phyloP scores from a whole-genome alignment of 2,329 filamentous ascomycete species.

The Exophiala alcalophila region DNA sequence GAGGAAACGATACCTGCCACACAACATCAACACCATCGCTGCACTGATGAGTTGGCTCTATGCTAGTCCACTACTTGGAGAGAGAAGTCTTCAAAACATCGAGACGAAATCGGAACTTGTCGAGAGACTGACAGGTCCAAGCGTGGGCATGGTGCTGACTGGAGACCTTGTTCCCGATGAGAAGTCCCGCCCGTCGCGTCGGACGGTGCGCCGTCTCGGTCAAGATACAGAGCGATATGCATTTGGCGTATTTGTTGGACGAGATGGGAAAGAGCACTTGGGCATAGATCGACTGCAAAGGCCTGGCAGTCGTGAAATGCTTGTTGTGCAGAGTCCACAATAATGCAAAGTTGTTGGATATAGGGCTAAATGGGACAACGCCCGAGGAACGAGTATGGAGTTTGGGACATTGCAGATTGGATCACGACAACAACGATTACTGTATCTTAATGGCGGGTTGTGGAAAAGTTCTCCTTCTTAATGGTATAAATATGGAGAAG shows the following conservation, averaged over 20 bases:
- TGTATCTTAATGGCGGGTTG: too few relatives aligned
- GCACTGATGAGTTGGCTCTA: conserved; percentile 76
- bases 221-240: conserved; percentile 46
- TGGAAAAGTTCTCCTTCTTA: too few relatives aligned
- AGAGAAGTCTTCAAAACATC: conserved; percentile 69
- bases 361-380: too few relatives aligned
- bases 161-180: conserved; percentile 33
- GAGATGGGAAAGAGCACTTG: conserved; percentile 59
- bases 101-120: conserved; percentile 66
- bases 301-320: conserved; percentile 43
- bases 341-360: not conserved
- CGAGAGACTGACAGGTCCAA: conserved; percentile 59
- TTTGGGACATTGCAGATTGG: too few relatives aligned
- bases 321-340: conserved; percentile 37
- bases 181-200: conserved; percentile 30
- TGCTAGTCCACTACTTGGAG: conserved; percentile 66
- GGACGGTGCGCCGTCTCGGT: conserved; percentile 27
- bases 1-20: conserved; percentile 65
- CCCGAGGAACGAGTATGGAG: too few relatives aligned
- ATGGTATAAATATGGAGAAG: too few relatives aligned
- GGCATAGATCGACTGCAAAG: conserved; percentile 57
- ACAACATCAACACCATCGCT: conserved; percentile 68
- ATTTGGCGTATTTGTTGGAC: conserved; percentile 56
- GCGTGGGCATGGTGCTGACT: conserved; percentile 40
- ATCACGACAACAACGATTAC: too few relatives aligned